These are phyloP conservation scores for Nannizziopsis arthrosporioides DNA, from an alignment of 2,329 filamentous ascomycete genomes.

Conservation along the genomic window DNA sequence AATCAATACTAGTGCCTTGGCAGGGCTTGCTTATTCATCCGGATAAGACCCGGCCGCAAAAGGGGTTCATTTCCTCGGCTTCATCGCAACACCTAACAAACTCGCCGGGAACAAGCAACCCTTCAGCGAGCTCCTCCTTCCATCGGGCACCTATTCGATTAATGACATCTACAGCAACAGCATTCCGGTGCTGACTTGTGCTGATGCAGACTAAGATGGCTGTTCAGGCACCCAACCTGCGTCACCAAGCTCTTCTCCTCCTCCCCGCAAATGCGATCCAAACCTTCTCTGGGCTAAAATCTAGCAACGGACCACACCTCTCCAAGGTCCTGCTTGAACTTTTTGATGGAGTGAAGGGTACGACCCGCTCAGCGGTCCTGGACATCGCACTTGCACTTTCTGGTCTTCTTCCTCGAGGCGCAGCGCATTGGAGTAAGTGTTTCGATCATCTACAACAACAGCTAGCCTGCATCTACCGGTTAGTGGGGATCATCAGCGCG, in stretches of 20 bases:
- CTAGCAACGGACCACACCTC: conserved; percentile 51
- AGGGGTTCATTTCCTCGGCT: no score
- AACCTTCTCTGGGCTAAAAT: conserved; percentile 41
- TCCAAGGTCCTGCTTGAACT: conserved; percentile 43
- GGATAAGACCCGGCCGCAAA: no score
- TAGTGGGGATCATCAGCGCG: conserved; percentile 61
- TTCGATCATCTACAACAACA: conserved; percentile 63
- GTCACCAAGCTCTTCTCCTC: conserved; percentile 37
- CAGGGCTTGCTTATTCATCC: no score
- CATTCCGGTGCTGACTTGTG: not conserved
- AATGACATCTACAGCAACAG: not conserved
- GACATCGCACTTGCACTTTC: conserved; percentile 54
- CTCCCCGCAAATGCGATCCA: conserved; percentile 52
- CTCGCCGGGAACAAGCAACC: no score
- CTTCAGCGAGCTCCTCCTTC: no score
- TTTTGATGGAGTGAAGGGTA: conserved; percentile 25
- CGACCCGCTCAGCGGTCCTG: conserved; percentile 31
- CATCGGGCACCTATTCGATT: no score
- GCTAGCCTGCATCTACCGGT: conserved; percentile 64
- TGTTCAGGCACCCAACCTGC: not conserved
- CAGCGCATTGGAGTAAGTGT: conserved; percentile 42
- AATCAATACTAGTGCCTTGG: no score
- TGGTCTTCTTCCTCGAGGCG: conserved; percentile 44
- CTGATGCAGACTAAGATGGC: not conserved
- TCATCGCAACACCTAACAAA: no score